Evolutionary conservation across 2,329 filamentous ascomycete genomes (phyloP).

Genomic region (Diplodia corticola): DNA sequence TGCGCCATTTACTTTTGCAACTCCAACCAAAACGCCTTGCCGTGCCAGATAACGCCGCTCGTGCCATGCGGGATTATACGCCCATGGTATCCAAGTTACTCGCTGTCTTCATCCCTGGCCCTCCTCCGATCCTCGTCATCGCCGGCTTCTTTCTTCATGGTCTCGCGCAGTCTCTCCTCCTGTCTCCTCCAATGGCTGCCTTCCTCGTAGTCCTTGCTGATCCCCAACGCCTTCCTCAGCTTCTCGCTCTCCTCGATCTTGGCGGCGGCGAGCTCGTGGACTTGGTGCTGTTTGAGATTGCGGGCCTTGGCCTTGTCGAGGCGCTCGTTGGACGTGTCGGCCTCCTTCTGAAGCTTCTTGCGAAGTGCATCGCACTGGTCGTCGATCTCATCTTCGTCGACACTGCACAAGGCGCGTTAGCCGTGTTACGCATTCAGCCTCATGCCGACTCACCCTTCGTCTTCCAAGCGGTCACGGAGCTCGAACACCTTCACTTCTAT

Average conservation of each 20-base stretch:
- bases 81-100: constrained; percentile 6
- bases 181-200: constrained; percentile 83
- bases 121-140: constrained; percentile 27
- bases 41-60: neutral
- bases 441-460: constrained; percentile 65
- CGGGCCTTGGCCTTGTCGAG: constrained; percentile 47
- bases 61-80: neutral
- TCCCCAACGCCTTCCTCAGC: constrained; percentile 81
- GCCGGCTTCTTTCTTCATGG: constrained; percentile 41
- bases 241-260: constrained; percentile 96
- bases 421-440: neutral
- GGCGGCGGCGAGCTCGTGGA: constrained; percentile 92
- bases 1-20: neutral
- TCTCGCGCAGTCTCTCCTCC: constrained; percentile 64
- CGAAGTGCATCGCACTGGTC: constrained; percentile 67
- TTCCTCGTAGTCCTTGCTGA: constrained; percentile 81
- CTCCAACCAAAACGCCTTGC: neutral
- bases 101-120: neutral
- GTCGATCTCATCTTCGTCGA: constrained; percentile 91
- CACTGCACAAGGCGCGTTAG: constrained; percentile 46
- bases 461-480: constrained; percentile 85
- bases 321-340: constrained; percentile 28
- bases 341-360: constrained; percentile 60
- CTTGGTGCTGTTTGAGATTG: constrained; percentile 84
- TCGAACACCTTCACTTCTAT: constrained; percentile 94